Percentiles rank a stretch among this genome's conserved stretches.
Evolutionary conservation across 805 yeast genomes (phyloP).

Genomic region (Zygosaccharomyces kombuchaensis): DNA sequence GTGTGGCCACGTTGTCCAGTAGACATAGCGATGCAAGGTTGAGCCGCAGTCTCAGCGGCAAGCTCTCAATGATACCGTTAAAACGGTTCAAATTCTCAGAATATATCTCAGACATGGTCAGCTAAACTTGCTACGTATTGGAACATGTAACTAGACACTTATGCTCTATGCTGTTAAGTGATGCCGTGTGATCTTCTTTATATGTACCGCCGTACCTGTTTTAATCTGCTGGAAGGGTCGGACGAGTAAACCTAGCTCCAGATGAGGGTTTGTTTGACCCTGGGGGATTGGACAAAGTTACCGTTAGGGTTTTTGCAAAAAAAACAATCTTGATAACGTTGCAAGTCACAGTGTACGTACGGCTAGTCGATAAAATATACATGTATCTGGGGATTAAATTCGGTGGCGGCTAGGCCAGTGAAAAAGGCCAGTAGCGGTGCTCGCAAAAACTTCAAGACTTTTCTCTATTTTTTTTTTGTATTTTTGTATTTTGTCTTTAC

Average conservation of each 20-base stretch:
- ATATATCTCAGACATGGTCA: slow-evolving; percentile 12
- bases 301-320: background rate
- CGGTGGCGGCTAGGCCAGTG: no score
- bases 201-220: background rate
- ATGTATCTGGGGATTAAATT: background rate
- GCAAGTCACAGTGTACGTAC: background rate
- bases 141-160: background rate
- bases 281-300: background rate
- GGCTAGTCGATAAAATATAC: background rate
- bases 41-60: slow-evolving; percentile 53
- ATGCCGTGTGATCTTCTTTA: background rate
- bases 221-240: background rate
- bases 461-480: no score
- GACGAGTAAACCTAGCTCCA: slow-evolving; percentile 1
- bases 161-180: background rate
- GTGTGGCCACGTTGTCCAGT: slow-evolving; percentile 77
- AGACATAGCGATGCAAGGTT: slow-evolving; percentile 67
- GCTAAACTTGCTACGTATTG: background rate
- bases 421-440: no score
- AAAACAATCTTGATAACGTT: background rate
- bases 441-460: no score
- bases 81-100: slow-evolving; percentile 25
- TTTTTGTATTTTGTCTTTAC: background rate
- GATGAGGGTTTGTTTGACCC: slow-evolving; percentile 6
- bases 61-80: slow-evolving; percentile 21